These are phyloP conservation scores for Penicillium fimorum DNA, from an alignment of 495 filamentous ascomycete species.

Conservation along the genomic window DNA sequence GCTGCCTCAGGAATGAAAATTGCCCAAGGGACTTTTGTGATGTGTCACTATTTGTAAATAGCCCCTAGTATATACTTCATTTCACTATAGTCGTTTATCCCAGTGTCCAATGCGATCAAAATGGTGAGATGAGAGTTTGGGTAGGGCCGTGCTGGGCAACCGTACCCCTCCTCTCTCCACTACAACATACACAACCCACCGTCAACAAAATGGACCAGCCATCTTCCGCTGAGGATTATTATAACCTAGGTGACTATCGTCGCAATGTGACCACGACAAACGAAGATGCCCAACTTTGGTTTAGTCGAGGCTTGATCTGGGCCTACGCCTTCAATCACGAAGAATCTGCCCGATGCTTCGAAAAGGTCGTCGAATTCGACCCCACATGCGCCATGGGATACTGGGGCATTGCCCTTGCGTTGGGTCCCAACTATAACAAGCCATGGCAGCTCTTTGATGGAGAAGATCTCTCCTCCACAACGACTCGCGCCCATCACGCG, in stretches of 20 bases:
- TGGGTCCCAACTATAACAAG: constrained; percentile 75
- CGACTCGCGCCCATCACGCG: constrained; percentile 46
- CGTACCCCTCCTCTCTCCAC: not conserved
- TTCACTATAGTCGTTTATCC: not conserved
- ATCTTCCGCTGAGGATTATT: constrained; percentile 37
- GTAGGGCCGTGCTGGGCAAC: not conserved
- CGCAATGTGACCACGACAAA: constrained; percentile 46
- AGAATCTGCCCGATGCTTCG: constrained; percentile 58
- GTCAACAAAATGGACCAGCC: constrained; percentile 8
- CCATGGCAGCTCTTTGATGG: constrained; percentile 66
- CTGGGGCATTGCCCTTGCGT: constrained; percentile 64
- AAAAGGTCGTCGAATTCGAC: constrained; percentile 54
- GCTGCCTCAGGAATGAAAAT: not conserved
- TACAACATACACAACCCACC: constrained; percentile 4
- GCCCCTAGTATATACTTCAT: not conserved
- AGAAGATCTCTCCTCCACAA: constrained; percentile 48
- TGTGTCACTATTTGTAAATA: not conserved
- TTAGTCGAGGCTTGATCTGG: constrained; percentile 62
- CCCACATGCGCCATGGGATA: constrained; percentile 58
- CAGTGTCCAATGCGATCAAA: not conserved
- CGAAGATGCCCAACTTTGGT: constrained; percentile 55
- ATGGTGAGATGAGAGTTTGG: not conserved
- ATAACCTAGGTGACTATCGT: constrained; percentile 55
- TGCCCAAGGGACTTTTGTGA: not conserved
- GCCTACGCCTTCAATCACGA: constrained; percentile 66